Evolutionary conservation across 2,329 filamentous ascomycete species (phyloP).

Genomic region (Aaosphaeria arxii): DNA sequence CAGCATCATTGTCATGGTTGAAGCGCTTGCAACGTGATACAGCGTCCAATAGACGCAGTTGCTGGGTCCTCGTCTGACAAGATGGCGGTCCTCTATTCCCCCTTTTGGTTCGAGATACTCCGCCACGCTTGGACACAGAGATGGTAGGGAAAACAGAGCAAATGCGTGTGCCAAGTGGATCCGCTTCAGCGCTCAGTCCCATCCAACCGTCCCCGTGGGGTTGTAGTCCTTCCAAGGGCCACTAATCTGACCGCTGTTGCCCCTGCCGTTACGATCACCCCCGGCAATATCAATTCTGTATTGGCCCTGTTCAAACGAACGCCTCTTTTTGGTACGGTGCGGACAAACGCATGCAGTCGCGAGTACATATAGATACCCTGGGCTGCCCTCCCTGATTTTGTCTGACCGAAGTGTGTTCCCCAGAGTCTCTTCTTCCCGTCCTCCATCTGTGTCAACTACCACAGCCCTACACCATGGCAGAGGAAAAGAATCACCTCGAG

Average conservation of each 20-base stretch:
- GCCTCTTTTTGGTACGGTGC: background rate
- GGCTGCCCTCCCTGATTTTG: constrained; percentile 1
- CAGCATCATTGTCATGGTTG: no score
- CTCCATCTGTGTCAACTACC: background rate
- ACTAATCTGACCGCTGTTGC: constrained; percentile 3
- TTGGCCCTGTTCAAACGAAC: constrained; percentile 1
- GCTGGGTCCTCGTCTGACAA: constrained; percentile 1
- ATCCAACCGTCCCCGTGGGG: constrained; percentile 37
- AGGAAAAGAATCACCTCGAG: constrained; percentile 20
- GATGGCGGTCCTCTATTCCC: constrained; percentile 7
- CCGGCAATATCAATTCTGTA: constrained; percentile 14
- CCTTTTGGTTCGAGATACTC: constrained; percentile 13
- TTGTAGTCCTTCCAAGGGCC: constrained; percentile 9
- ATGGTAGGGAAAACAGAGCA: constrained; percentile 9
- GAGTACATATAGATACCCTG: constrained; percentile 24
- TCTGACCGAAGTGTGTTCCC: background rate
- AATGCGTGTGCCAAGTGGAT: constrained; percentile 17
- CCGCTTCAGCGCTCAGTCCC: constrained; percentile 19
- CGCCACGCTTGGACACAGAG: constrained; percentile 24
- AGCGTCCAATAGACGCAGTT: constrained; percentile 10
- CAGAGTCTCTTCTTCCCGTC: background rate
- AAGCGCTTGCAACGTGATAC: constrained; percentile 17
- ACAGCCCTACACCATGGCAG: constrained; percentile 22
- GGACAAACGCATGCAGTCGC: constrained; percentile 9
- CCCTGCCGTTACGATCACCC: constrained; percentile 1